Base-by-base conservation (phyloP, 2,329 filamentous ascomycete genomes). In the Aspergillus caelatus region DNA sequence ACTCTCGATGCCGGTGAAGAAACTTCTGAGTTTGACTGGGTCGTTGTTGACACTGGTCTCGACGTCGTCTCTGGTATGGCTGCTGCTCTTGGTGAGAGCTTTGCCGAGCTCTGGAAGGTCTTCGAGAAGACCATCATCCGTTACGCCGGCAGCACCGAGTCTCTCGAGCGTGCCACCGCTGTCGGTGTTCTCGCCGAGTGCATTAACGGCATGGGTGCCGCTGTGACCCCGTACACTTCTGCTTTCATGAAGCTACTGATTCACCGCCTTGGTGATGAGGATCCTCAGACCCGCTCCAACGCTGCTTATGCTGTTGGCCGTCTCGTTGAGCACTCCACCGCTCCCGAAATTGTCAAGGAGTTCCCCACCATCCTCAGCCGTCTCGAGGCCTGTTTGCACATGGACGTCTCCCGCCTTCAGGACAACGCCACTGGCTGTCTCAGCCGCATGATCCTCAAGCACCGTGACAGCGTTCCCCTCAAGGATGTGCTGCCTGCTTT, bases 21-120 rank as follows among this genome's bases (percentile, higher is more conserved):
- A 76, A 91, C 91, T 34, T 96, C 94, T 2, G 95, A 99, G 81
- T 97, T 96, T 74, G 95, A 98, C 83, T 98, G 95, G 95, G 87
- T 97, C 21, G 90, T 97, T 58, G 91, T 98, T 60, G 95, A 99
- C 81, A 97, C 93, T 11, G 94, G 93, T 41, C 87, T 98, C 61
- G 95, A 98, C 69, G 93, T 96, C 54, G 85, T 97, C 57, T 92
- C 93, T 58, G 93, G 92, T 43, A 86, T 98, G 46, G 89, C 94
- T 23, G 88, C 88, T 54, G 93, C 93, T 36, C 88, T 98, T 16
- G 95, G 95, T 45, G 78, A 86, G 26, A 88, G 89, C 70, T 98
- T 97, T 73, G 85, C 86, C 61, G 91, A 97, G 82, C 84, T 97
- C 66, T 98, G 93, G 93, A 96, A 96, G 84, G 89, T 96, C 72